Conservation (phyloP, 129 eudicot genomes). For the Saposhnikovia divaricata region DNA sequence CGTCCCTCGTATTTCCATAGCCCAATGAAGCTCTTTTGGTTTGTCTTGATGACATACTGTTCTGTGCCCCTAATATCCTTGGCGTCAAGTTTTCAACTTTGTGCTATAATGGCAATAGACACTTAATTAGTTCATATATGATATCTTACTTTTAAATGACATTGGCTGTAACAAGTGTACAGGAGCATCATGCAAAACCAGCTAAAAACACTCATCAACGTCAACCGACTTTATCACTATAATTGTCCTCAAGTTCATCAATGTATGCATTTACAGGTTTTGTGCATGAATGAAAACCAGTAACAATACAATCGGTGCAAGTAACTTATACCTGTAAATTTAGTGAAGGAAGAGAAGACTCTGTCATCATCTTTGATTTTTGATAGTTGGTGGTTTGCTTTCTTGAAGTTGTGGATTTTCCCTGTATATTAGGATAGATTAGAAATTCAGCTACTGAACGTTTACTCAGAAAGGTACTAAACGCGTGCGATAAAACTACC, state of each 20-base stretch:
- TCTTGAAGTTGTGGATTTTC: conserved; percentile 23
- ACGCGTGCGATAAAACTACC: conserved; percentile 24
- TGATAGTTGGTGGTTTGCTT: conserved; percentile 20
- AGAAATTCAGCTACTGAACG: background rate
- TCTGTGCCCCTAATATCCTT: conserved; percentile 18
- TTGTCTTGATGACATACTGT: conserved; percentile 24
- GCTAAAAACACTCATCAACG: background rate
- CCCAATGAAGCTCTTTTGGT: conserved; percentile 17
- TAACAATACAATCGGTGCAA: background rate
- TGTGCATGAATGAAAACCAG: background rate
- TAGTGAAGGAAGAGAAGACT: conserved; percentile 10
- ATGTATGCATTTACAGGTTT: background rate
- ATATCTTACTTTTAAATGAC: background rate
- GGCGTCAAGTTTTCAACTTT: conserved; percentile 4
- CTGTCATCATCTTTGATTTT: conserved; percentile 21
- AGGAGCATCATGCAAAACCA: background rate
- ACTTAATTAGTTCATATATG: background rate
- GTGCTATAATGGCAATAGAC: conserved; percentile 13
- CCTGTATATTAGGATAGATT: conserved; percentile 21
- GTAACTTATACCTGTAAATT: conserved; percentile 22
- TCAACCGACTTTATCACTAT: background rate
- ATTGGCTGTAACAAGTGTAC: background rate
- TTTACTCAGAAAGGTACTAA: background rate
- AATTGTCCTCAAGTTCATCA: background rate
- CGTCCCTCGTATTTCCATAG: conserved; percentile 17